A percentile compares a stretch with the other conserved stretches of the same genome.
phyloP scores from a whole-genome alignment of 768 basidiomycete genomes.

The Suillus lakei region DNA sequence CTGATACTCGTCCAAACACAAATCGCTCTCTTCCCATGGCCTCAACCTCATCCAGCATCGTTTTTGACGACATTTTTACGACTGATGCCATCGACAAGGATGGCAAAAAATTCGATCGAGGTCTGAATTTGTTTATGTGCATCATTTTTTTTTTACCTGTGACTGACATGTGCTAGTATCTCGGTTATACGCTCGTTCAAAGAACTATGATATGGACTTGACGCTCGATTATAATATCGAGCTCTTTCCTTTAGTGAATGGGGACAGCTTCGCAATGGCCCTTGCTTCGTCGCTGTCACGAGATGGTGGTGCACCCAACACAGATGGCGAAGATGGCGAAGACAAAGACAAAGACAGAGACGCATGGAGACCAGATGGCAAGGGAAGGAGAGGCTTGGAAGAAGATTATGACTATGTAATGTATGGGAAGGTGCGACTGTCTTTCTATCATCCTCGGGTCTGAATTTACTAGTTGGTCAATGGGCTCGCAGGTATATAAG shows the following conservation, averaged over 20 bases:
- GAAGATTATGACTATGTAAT: conserved; percentile 98
- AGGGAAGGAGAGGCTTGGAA: conserved; percentile 79
- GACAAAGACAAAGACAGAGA: conserved; percentile 66
- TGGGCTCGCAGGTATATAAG: not conserved
- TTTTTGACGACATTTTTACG: conserved; percentile 94
- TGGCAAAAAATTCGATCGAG: conserved; percentile 98
- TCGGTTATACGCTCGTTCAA: conserved; percentile 85
- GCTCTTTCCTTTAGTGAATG: conserved; percentile 73
- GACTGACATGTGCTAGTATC: conserved; percentile 64
- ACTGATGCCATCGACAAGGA: conserved; percentile 86
- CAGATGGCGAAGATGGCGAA: conserved; percentile 57
- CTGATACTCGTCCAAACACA: not conserved
- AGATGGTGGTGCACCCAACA: conserved; percentile 43
- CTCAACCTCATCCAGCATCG: conserved; percentile 67
- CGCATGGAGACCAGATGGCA: conserved; percentile 86
- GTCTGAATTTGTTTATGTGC: conserved; percentile 42
- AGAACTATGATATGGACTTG: conserved; percentile 91
- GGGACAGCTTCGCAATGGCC: conserved; percentile 81
- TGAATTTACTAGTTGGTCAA: conserved; percentile 12
- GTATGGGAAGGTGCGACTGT: conserved; percentile 84
- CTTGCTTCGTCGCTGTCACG: conserved; percentile 81
- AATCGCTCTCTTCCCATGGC: conserved; percentile 45
- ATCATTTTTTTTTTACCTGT: not conserved
- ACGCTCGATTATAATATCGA: conserved; percentile 95
- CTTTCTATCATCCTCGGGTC: not conserved